phyloP scores from a whole-genome alignment of 2,329 filamentous ascomycete species.

The Macroventuria anomochaeta region DNA sequence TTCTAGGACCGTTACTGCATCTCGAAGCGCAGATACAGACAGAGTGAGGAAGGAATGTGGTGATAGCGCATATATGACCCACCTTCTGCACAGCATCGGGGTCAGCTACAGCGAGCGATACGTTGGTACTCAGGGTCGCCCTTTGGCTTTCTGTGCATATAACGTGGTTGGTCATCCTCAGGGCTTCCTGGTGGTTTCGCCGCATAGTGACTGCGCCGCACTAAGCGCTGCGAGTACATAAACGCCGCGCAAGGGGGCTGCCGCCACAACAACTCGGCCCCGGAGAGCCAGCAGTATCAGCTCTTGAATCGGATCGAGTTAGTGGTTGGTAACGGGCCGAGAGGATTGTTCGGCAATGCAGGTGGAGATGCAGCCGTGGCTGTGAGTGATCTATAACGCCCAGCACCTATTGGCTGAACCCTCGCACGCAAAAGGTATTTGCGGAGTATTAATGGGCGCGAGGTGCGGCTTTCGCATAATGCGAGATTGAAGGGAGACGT shows the following conservation, averaged over 20 bases:
- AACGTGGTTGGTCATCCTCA: not conserved
- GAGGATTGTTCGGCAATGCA: not conserved
- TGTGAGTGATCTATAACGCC: not conserved
- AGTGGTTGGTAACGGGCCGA: conserved; percentile 6
- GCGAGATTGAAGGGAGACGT: not conserved
- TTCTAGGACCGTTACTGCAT: not conserved
- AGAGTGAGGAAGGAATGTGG: not conserved
- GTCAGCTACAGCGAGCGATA: not conserved
- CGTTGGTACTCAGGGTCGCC: conserved; percentile 1
- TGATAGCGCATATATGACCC: not conserved
- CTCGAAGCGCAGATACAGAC: not conserved
- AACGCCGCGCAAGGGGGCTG: conserved; percentile 14
- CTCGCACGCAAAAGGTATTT: too few species aligned
- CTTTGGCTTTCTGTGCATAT: not conserved
- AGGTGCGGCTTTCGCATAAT: not conserved
- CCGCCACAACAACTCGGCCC: conserved; percentile 1
- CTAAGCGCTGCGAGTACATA: conserved; percentile 15
- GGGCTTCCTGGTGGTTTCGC: not conserved
- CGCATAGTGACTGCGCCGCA: conserved; percentile 15
- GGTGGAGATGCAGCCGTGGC: not conserved
- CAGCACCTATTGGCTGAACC: not conserved
- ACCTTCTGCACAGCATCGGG: not conserved
- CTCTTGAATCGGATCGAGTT: not conserved
- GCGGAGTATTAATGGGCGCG: not conserved
- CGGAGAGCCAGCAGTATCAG: not conserved